Evolutionary conservation across 306 rosid species (phyloP).

Genomic region (Rosa rugosa): DNA sequence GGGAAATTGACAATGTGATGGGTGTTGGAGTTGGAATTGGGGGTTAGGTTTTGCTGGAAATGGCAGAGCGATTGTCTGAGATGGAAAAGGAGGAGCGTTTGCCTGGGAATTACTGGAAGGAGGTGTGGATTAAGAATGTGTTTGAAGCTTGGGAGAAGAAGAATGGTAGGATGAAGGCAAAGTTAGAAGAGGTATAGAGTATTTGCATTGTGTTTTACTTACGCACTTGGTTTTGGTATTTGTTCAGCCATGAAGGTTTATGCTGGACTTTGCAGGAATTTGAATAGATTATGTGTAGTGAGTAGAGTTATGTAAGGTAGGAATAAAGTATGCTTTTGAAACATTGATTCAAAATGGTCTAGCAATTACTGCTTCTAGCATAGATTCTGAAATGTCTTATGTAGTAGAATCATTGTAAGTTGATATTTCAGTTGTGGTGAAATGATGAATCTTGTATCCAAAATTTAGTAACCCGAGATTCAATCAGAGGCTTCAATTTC

Average conservation of each 20-base stretch:
- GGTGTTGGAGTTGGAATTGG: neutral
- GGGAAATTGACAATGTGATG: neutral
- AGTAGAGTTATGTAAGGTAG: too few relatives aligned
- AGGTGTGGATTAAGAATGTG: conserved; percentile 43
- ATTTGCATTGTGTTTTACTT: neutral
- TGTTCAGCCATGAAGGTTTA: neutral
- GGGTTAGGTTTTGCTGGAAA: conserved; percentile 60
- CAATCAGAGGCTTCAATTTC: too few relatives aligned
- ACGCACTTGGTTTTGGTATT: neutral
- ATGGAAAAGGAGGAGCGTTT: conserved; percentile 33
- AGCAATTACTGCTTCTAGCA: too few relatives aligned
- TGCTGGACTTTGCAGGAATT: too few relatives aligned
- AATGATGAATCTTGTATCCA: too few relatives aligned
- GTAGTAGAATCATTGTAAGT: too few relatives aligned
- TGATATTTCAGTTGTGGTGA: too few relatives aligned
- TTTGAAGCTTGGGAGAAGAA: conserved; percentile 68
- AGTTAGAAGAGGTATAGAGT: conserved; percentile 55
- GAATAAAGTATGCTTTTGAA: too few relatives aligned
- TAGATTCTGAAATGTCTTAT: too few relatives aligned
- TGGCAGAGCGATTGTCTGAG: conserved; percentile 35
- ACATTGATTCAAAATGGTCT: too few relatives aligned
- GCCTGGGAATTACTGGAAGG: neutral
- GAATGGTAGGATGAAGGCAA: conserved; percentile 44
- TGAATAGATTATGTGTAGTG: too few relatives aligned
- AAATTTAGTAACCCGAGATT: too few relatives aligned